These are phyloP conservation scores for Artemisia annua DNA, from an alignment of 129 eudicot genomes.

Conservation along the genomic window DNA sequence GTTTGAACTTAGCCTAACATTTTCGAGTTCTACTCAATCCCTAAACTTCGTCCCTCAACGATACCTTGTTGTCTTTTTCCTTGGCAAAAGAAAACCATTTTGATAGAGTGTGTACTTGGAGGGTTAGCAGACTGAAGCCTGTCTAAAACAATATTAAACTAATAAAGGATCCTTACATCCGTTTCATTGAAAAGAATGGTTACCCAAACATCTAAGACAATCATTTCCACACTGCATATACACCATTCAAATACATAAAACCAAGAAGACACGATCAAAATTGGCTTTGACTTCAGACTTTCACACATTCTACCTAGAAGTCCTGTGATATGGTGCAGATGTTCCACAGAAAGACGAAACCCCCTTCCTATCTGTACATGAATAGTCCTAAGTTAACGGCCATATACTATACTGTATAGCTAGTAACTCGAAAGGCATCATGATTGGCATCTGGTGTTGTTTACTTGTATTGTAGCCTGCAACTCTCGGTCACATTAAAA, in stretches of 20 bases:
- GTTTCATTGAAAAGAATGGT: background rate
- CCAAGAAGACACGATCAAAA: constrained; percentile 22
- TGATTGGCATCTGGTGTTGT: background rate
- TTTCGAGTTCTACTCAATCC: too few relatives aligned
- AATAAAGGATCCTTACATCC: background rate
- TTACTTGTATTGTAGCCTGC: constrained; percentile 11
- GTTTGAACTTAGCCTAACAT: too few relatives aligned
- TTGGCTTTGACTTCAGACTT: constrained; percentile 10
- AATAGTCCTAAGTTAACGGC: constrained; percentile 26
- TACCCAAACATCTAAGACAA: background rate
- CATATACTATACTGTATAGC: constrained; percentile 12
- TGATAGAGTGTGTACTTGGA: too few relatives aligned
- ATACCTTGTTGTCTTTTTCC: too few relatives aligned
- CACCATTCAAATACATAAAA: background rate
- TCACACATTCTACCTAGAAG: constrained; percentile 15
- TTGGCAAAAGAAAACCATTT: too few relatives aligned
- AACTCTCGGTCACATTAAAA: constrained; percentile 8
- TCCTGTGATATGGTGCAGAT: constrained; percentile 11
- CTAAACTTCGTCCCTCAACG: too few relatives aligned
- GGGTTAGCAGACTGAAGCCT: too few relatives aligned
- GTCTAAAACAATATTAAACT: too few relatives aligned
- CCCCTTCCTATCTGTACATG: constrained; percentile 33
- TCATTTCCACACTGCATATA: background rate
- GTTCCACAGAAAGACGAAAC: constrained; percentile 24
- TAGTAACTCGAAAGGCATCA: constrained; percentile 23